Percentiles rank a stretch among this genome's conserved stretches.
Conservation (phyloP, 2,329 filamentous ascomycete genomes). For the Paraconiothyrium brasiliense region DNA sequence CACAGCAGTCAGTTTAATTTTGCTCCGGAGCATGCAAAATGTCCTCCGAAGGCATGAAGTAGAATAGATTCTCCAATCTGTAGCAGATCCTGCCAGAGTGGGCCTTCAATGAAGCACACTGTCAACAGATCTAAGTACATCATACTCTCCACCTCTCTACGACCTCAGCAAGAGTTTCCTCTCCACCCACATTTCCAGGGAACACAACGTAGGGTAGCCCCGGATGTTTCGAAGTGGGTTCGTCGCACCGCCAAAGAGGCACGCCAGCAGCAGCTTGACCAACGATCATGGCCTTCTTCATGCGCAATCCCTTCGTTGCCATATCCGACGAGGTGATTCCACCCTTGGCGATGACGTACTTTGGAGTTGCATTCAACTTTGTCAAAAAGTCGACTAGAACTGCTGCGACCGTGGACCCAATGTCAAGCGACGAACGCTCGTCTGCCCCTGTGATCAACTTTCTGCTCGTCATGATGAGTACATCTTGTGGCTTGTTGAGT, state of each 20-base stretch:
- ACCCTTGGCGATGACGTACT: constrained; percentile 68
- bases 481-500: constrained; percentile 60
- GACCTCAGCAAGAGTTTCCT: constrained; percentile 58
- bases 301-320: constrained; percentile 64
- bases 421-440: constrained; percentile 62
- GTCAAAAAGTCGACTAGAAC: constrained; percentile 62
- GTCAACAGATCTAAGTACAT: neutral
- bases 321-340: constrained; percentile 69
- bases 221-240: constrained; percentile 60
- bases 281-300: constrained; percentile 64
- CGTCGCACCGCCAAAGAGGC: constrained; percentile 67
- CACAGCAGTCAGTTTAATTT: neutral
- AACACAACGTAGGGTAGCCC: constrained; percentile 67
- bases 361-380: constrained; percentile 58
- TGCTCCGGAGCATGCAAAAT: too few relatives aligned
- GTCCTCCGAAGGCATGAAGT: too few relatives aligned
- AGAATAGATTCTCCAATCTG: too few relatives aligned
- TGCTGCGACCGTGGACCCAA: constrained; percentile 62
- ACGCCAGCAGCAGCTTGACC: constrained; percentile 68
- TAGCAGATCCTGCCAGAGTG: too few relatives aligned
- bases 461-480: constrained; percentile 68
- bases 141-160: constrained; percentile 51
- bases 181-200: constrained; percentile 66
- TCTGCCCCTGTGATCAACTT: constrained; percentile 61
- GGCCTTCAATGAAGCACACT: neutral